Conservation (phyloP, 164 flowering plant genomes). For the Tetracentron sinense region DNA sequence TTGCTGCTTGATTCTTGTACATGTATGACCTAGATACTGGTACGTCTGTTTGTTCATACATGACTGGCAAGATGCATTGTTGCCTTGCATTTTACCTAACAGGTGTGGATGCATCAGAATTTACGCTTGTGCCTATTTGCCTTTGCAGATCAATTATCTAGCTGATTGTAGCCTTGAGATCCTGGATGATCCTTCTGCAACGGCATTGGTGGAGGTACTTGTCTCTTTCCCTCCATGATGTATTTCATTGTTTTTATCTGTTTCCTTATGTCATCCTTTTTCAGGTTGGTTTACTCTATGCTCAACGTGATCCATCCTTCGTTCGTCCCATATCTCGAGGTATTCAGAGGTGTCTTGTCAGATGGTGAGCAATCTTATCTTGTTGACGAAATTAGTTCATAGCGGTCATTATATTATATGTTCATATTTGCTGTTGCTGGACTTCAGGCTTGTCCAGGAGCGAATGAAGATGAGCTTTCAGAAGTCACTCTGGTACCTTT, state of each 20-base stretch:
- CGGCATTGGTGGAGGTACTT: conserved; percentile 77
- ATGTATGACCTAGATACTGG: not conserved
- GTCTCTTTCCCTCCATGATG: conserved; percentile 1
- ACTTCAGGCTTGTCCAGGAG: conserved; percentile 87
- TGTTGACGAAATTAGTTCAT: not conserved
- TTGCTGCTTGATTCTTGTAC: not conserved
- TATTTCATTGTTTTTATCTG: not conserved
- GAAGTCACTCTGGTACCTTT: conserved; percentile 39
- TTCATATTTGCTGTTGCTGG: conserved; percentile 10
- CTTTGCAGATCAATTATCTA: conserved; percentile 70
- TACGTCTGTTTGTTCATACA: no score
- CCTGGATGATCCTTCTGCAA: conserved; percentile 76
- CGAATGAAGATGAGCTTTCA: conserved; percentile 47
- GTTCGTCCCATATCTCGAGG: conserved; percentile 78
- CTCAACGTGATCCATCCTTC: conserved; percentile 85
- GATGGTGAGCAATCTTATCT: conserved; percentile 63
- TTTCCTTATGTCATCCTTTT: not conserved
- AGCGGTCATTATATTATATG: conserved; percentile 1
- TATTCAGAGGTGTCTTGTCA: conserved; percentile 84
- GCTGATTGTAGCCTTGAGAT: conserved; percentile 87
- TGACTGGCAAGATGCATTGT: not conserved
- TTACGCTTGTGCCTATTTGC: not conserved
- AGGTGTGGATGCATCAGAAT: no score
- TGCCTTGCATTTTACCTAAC: not conserved
- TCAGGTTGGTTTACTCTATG: conserved; percentile 89